Evolutionary conservation across 352 stramenopile genomes (phyloP).

Genomic region (Pythium insidiosum): DNA sequence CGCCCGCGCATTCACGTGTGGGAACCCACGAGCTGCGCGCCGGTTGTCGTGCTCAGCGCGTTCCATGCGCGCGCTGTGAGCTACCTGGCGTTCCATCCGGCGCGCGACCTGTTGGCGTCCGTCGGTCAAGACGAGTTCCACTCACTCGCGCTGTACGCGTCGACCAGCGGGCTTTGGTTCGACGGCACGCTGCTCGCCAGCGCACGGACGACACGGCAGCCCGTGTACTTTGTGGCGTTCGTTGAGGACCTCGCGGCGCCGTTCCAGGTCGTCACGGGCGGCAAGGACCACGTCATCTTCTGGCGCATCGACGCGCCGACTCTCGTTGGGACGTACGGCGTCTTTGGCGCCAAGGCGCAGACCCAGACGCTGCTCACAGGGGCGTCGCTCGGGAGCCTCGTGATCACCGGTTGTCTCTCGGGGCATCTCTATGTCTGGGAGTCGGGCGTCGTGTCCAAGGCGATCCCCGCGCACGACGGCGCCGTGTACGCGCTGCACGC

Average conservation of each 20-base stretch:
- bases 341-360: slow-evolving; percentile 56
- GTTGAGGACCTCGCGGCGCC: slow-evolving; percentile 33
- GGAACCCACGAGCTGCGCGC: slow-evolving; percentile 51
- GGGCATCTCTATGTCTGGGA: slow-evolving; percentile 76
- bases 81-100: slow-evolving; percentile 47
- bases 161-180: slow-evolving; percentile 45
- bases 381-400: slow-evolving; percentile 33
- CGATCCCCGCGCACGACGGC: slow-evolving; percentile 57
- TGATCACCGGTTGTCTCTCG: slow-evolving; percentile 51
- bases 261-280: slow-evolving; percentile 52
- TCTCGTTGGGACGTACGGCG: slow-evolving; percentile 40
- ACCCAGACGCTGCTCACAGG: slow-evolving; percentile 53
- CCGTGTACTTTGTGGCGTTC: slow-evolving; percentile 56
- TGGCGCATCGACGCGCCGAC: slow-evolving; percentile 47
- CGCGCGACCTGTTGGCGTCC: slow-evolving; percentile 37
- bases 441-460: slow-evolving; percentile 36
- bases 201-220: slow-evolving; percentile 34
- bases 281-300: slow-evolving; percentile 62
- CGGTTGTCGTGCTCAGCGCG: slow-evolving; percentile 35
- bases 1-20: slow-evolving; percentile 64
- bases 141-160: slow-evolving; percentile 62
- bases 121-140: slow-evolving; percentile 74
- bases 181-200: slow-evolving; percentile 47
- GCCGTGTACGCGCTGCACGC: slow-evolving; percentile 62
- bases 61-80: slow-evolving; percentile 67